Percentiles rank a stretch among this genome's conserved stretches.
These are phyloP conservation scores for Emydomyces testavorans DNA, from an alignment of 2,329 filamentous ascomycete genomes.

Conservation along the genomic window DNA sequence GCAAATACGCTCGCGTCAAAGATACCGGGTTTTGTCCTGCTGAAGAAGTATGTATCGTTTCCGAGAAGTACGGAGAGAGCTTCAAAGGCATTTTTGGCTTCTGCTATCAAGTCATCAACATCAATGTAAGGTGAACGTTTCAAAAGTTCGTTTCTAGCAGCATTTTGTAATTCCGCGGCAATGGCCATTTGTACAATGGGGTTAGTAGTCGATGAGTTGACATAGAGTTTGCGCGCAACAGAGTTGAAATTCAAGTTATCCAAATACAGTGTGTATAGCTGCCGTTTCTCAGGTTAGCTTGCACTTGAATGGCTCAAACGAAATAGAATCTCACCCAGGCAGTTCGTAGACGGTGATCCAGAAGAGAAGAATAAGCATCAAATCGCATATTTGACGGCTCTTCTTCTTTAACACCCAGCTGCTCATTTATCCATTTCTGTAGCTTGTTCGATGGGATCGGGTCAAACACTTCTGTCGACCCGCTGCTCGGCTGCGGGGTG, in stretches of 20 bases:
- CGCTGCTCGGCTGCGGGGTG: slow-evolving; percentile 19
- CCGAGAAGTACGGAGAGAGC: slow-evolving; percentile 51
- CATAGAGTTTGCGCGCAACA: slow-evolving; percentile 61
- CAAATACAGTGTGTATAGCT: slow-evolving; percentile 76
- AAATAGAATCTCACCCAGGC: slow-evolving; percentile 52
- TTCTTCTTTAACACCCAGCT: slow-evolving; percentile 36
- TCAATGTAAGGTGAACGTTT: slow-evolving; percentile 48
- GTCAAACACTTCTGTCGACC: slow-evolving; percentile 30
- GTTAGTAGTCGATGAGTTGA: slow-evolving; percentile 50
- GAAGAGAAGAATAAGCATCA: slow-evolving; percentile 54
- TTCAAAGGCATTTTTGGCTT: slow-evolving; percentile 51
- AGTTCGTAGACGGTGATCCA: slow-evolving; percentile 66
- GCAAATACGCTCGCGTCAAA: slow-evolving; percentile 87
- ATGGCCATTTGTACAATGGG: slow-evolving; percentile 52
- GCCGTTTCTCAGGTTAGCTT: slow-evolving; percentile 3
- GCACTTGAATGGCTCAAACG: slow-evolving; percentile 2
- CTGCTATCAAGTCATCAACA: slow-evolving; percentile 45
- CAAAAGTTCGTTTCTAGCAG: slow-evolving; percentile 63
- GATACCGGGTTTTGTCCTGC: slow-evolving; percentile 48
- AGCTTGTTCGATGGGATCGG: slow-evolving; percentile 55
- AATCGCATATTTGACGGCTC: slow-evolving; percentile 47
- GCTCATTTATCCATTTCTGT: slow-evolving; percentile 53
- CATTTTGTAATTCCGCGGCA: slow-evolving; percentile 54
- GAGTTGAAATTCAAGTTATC: slow-evolving; percentile 51
- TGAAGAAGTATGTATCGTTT: slow-evolving; percentile 50